A percentile compares a stretch with the other conserved stretches of the same genome.
Evolutionary conservation across 345 rosid genomes (phyloP).

Genomic region (Eucalyptus tenuipes): DNA sequence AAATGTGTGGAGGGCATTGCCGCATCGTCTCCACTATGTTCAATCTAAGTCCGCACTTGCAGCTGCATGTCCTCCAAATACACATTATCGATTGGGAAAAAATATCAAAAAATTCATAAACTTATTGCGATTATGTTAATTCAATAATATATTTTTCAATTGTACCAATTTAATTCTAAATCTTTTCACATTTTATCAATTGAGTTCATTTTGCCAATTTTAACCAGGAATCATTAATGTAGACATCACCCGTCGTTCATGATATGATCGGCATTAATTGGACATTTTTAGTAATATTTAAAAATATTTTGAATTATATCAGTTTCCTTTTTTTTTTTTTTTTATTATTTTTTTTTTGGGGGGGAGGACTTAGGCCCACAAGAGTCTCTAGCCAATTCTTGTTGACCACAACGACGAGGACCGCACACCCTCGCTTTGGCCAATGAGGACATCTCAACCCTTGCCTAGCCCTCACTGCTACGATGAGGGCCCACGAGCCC

Average conservation of each 20-base stretch:
- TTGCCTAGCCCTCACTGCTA: background rate
- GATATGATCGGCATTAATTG: no score
- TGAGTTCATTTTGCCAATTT: background rate
- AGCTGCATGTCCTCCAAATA: background rate
- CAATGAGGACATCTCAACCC: background rate
- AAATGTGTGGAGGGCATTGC: no score
- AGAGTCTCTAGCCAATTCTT: no score
- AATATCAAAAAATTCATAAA: no score
- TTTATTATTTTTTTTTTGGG: fast-evolving
- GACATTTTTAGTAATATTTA: no score
- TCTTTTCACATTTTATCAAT: no score
- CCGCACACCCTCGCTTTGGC: background rate
- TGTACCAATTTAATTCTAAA: no score
- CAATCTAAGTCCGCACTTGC: no score
- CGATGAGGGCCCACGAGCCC: background rate
- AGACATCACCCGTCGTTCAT: fast-evolving
- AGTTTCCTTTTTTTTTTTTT: fast-evolving
- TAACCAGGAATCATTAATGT: background rate
- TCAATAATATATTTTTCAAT: background rate
- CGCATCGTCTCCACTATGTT: no score
- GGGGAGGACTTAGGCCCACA: no score
- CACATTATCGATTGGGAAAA: background rate
- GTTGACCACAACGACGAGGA: fast-evolving
- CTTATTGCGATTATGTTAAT: no score
- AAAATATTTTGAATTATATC: background rate